Evolutionary conservation across 169 alveolate genomes (phyloP).

Genomic region (Cystoisospora suis): DNA sequence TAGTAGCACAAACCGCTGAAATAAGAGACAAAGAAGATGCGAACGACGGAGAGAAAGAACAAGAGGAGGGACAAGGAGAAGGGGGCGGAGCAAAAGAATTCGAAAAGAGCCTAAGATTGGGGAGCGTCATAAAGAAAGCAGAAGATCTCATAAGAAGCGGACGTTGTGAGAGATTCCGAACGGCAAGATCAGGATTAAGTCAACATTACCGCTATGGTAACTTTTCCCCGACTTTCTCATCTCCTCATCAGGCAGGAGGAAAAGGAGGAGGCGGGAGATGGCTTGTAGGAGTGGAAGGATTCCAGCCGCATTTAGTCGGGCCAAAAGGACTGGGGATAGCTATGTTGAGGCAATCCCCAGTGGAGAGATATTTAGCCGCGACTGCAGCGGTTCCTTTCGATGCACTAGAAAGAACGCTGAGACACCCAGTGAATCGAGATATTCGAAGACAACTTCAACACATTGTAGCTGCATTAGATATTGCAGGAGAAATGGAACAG

Average conservation of each 20-base stretch:
- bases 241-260: neutral
- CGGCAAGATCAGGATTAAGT: neutral
- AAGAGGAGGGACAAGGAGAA: neutral
- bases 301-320: constrained; percentile 60
- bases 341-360: constrained; percentile 50
- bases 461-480: constrained; percentile 32
- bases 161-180: neutral
- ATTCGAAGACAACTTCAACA: constrained; percentile 25
- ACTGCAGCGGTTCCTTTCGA: constrained; percentile 53
- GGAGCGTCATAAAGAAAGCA: neutral
- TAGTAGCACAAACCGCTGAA: too few relatives aligned
- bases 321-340: constrained; percentile 45
- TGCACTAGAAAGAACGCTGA: constrained; percentile 37
- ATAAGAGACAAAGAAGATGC: too few relatives aligned
- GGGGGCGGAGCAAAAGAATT: too few relatives aligned
- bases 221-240: neutral
- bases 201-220: too few relatives aligned
- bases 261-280: constrained; percentile 38
- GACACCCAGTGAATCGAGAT: constrained; percentile 21
- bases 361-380: constrained; percentile 37
- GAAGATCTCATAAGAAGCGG: neutral
- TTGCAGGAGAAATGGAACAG: constrained; percentile 47
- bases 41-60: neutral
- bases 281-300: constrained; percentile 22
- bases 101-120: neutral